Conservation (phyloP, 495 filamentous ascomycete species). For the Aspergillus mulundensis region DNA sequence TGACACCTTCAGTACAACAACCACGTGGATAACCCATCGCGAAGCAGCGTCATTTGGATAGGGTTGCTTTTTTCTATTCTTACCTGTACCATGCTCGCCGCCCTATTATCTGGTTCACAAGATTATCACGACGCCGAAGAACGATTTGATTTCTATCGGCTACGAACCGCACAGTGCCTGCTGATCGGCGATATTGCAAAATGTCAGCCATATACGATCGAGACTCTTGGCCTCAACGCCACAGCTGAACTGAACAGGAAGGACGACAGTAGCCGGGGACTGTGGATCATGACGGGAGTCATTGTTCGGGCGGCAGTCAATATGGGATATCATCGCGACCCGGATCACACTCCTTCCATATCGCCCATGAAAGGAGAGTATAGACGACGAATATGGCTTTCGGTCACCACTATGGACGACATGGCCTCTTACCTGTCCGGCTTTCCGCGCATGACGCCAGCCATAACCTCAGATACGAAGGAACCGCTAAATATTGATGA, state of each 20-base stretch:
- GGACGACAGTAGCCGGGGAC: conserved; percentile 33
- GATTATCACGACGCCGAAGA: conserved; percentile 1
- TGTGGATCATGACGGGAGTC: conserved; percentile 39
- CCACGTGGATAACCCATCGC: conserved; percentile 22
- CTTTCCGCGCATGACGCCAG: conserved; percentile 31
- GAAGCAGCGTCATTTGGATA: conserved; percentile 19
- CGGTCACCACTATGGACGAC: conserved; percentile 48
- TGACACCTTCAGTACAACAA: conserved; percentile 14
- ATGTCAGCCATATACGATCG: conserved; percentile 35
- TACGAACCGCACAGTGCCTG: conserved; percentile 38
- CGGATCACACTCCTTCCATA: conserved; percentile 42
- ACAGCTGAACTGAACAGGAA: conserved; percentile 33
- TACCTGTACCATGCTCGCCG: conserved; percentile 16
- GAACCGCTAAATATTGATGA: conserved; percentile 38
- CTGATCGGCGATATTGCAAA: conserved; percentile 40
- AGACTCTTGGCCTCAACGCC: conserved; percentile 39
- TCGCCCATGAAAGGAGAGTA: conserved; percentile 52
- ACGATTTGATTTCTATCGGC: conserved; percentile 19
- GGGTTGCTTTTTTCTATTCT: conserved; percentile 26
- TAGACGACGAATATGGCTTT: conserved; percentile 51
- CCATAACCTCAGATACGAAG: conserved; percentile 30
- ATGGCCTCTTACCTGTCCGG: conserved; percentile 39
- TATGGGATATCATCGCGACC: conserved; percentile 49
- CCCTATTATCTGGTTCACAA: conserved; percentile 2
- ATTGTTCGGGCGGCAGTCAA: conserved; percentile 36